Conservation (phyloP, 164 flowering plant species). For the Vitis labrusca region DNA sequence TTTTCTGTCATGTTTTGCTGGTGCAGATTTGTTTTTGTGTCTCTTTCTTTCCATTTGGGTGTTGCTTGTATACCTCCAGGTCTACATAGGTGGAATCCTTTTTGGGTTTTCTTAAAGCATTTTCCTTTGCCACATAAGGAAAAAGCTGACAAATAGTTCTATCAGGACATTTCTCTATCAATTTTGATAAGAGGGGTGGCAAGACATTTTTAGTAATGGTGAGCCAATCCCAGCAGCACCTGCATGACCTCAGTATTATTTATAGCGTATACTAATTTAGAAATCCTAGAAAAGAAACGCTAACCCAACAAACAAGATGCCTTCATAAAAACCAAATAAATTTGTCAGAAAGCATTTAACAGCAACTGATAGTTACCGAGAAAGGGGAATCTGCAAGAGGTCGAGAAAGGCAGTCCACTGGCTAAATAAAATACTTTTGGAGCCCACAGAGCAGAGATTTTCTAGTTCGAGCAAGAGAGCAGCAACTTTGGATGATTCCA, state of each 20-base stretch:
- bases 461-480: slow-evolving; percentile 71
- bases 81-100: too few relatives aligned
- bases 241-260: neutral
- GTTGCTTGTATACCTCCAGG: too few relatives aligned
- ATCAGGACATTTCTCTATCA: neutral
- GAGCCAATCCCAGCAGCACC: neutral
- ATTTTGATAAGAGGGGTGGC: too few relatives aligned
- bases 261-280: neutral
- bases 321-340: neutral
- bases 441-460: slow-evolving; percentile 56
- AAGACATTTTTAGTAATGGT: neutral
- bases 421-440: slow-evolving; percentile 94
- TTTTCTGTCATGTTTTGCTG: too few relatives aligned
- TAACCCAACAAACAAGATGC: neutral
- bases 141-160: neutral
- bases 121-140: neutral
- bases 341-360: neutral
- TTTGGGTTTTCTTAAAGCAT: too few relatives aligned
- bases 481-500: slow-evolving; percentile 82
- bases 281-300: neutral
- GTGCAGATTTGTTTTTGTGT: too few relatives aligned
- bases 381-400: slow-evolving; percentile 87
- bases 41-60: too few relatives aligned
- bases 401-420: slow-evolving; percentile 99
- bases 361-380: slow-evolving; percentile 52